A percentile compares a stretch with the other conserved stretches of the same genome.
These are phyloP conservation scores for Yamadazyma conglobata DNA, from an alignment of 1,139 yeast genomes.

Conservation along the genomic window DNA sequence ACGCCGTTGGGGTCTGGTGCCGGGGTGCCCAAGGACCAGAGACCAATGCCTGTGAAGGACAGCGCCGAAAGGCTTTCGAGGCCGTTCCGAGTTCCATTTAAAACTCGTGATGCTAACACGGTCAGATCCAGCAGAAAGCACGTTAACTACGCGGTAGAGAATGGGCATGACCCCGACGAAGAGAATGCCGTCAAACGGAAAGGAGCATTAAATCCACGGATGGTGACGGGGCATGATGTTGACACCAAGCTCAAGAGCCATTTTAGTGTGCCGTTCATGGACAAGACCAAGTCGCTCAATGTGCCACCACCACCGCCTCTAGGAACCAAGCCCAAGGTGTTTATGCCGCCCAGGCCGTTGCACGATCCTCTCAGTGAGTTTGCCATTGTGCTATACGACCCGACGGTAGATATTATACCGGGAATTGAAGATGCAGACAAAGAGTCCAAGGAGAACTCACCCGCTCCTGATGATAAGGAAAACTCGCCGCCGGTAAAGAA, in stretches of 20 bases:
- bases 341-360: constrained; percentile 79
- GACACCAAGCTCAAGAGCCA: constrained; percentile 33
- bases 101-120: constrained; percentile 18
- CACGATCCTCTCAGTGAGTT: constrained; percentile 93
- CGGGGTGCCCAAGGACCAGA: constrained; percentile 38
- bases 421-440: constrained; percentile 19
- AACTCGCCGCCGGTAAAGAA: constrained; percentile 18
- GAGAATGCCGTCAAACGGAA: constrained; percentile 19
- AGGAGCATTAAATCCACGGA: constrained; percentile 53
- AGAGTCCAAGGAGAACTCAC: constrained; percentile 20
- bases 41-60: constrained; percentile 40
- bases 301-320: constrained; percentile 74
- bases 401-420: constrained; percentile 74
- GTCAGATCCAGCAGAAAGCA: constrained; percentile 26
- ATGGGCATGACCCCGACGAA: constrained; percentile 15
- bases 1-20: constrained; percentile 48
- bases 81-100: constrained; percentile 45
- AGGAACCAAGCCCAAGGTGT: constrained; percentile 71
- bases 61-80: constrained; percentile 32
- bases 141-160: constrained; percentile 27
- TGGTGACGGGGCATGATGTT: constrained; percentile 24
- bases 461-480: constrained; percentile 9
- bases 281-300: constrained; percentile 23
- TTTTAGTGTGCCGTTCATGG: constrained; percentile 52
- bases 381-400: constrained; percentile 93